Base-by-base conservation (phyloP, 2,329 filamentous ascomycete genomes). In the Reticulascus tulasneorum region DNA sequence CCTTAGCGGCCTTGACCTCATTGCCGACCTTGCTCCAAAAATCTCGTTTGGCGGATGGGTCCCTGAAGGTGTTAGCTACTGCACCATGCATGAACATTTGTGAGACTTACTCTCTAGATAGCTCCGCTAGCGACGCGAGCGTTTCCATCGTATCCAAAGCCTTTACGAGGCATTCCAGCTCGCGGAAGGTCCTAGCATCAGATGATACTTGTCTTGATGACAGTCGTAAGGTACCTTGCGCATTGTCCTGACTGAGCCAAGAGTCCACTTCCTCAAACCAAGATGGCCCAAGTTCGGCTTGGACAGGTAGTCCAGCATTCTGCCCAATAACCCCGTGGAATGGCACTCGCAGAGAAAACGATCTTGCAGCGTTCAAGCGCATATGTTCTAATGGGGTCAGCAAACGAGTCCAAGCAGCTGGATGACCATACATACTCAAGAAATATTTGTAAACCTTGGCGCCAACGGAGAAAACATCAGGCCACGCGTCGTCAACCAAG, bases 401-500 rank as follows among this genome's bases (percentile, higher is more conserved):
- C 16, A 34, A 43, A 29, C 50, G 33, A 10, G 9, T 12, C 54
- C 41, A 16, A 23, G 25, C 4, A 20, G 11, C 6, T n/a, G 13
- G 24, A 18, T 23, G 66, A 33, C 12, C 19, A 38, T 23, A 75
- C 87, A 70, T 77, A 94, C 88, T 75, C 29, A 94, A 72, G 53
- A 96, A 89, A 42, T 82, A 81, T 53, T 85, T 85, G 63, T 95
- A 87, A n/a, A 90, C 75, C 49, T 79, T 73, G 20, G 77, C 76
- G 26, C 87, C 80, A 37, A 79, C 71, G 13, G 67, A 62, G 50
- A 91, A 86, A 16, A 86, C 80, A 39, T 82, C 71, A 12, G 73
- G 67, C 82, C 84, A 90, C 36, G 85, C 73, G 10, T 77, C 82
- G 32, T 84, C 77, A 8, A 91, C 75, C 37, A 86, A 73, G 39